These are phyloP conservation scores for Acanthamoeba polyphaga DNA, from an alignment of 208 protist species.

Conservation along the genomic window DNA sequence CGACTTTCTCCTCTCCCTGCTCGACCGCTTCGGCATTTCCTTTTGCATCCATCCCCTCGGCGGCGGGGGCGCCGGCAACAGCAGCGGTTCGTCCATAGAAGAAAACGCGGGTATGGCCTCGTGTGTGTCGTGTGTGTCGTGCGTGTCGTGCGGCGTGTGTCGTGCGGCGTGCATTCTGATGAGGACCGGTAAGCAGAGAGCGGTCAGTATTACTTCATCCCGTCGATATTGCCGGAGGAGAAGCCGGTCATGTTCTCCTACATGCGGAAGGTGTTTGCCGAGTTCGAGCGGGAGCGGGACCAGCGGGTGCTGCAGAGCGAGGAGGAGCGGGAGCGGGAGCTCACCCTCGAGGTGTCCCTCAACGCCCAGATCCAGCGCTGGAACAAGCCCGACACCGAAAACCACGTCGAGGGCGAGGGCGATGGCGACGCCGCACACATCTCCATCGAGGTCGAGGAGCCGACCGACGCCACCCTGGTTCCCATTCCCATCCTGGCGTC, in stretches of 20 bases:
- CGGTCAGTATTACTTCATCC: slow-evolving; percentile 49
- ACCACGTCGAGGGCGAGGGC: slow-evolving; percentile 61
- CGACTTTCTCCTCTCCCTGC: slow-evolving; percentile 9
- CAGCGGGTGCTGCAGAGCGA: neutral
- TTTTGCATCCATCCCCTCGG: slow-evolving; percentile 39
- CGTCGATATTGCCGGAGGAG: slow-evolving; percentile 37
- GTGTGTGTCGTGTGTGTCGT: neutral
- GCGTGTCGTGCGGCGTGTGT: neutral
- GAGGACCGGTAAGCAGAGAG: neutral
- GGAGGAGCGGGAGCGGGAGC: slow-evolving; percentile 39
- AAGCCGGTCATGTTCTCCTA: slow-evolving; percentile 64
- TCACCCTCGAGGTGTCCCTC: slow-evolving; percentile 50
- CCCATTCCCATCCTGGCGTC: no score
- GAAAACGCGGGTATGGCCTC: neutral
- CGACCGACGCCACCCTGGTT: neutral
- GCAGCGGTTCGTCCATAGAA: neutral
- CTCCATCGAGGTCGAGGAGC: neutral
- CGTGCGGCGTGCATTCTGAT: neutral
- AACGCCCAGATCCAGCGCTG: slow-evolving; percentile 56
- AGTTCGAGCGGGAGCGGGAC: slow-evolving; percentile 53
- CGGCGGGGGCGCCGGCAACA: no score
- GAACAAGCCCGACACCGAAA: slow-evolving; percentile 56
- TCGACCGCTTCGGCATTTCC: slow-evolving; percentile 29
- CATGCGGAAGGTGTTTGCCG: slow-evolving; percentile 45
- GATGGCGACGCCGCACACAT: neutral